A percentile compares a stretch with the other conserved stretches of the same genome.
These are phyloP conservation scores for Corchorus olitorius DNA, from an alignment of 345 rosid species.

Conservation along the genomic window DNA sequence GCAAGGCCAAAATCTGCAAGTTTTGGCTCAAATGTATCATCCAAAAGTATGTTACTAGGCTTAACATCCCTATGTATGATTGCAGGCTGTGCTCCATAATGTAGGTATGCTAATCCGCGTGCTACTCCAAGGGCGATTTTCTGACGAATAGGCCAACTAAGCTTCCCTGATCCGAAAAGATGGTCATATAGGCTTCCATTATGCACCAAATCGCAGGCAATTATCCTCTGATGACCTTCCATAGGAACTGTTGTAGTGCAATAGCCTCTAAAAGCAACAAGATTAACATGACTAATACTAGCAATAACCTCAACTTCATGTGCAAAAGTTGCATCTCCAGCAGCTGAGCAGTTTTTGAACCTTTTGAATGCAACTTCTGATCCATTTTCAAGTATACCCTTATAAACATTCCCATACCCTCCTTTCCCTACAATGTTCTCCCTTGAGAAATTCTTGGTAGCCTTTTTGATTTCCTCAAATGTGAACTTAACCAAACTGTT, in stretches of 20 bases:
- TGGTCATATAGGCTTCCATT: constrained; percentile 47
- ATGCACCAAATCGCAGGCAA: constrained; percentile 39
- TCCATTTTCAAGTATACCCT: constrained; percentile 37
- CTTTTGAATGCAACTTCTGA: constrained; percentile 49
- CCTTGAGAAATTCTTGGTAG: constrained; percentile 22
- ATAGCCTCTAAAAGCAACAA: constrained; percentile 45
- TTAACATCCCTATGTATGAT: constrained; percentile 48
- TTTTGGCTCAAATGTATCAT: constrained; percentile 35
- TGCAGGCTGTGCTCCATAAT: constrained; percentile 43
- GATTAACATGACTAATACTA: constrained; percentile 48
- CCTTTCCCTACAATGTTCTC: constrained; percentile 20
- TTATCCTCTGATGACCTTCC: constrained; percentile 45
- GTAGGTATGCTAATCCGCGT: constrained; percentile 43
- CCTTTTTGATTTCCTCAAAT: constrained; percentile 11
- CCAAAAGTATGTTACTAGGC: constrained; percentile 43
- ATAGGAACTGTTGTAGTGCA: constrained; percentile 31
- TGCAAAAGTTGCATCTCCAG: constrained; percentile 36
- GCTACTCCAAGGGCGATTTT: constrained; percentile 50
- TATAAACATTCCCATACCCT: constrained; percentile 33
- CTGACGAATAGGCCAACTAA: constrained; percentile 46
- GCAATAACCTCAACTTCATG: constrained; percentile 52
- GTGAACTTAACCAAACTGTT: constrained; percentile 15
- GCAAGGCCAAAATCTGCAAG: constrained; percentile 51
- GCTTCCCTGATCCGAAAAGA: constrained; percentile 38
- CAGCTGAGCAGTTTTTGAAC: constrained; percentile 43